phyloP scores from a whole-genome alignment of 1,139 yeast genomes.

The Saccharomyces hybrid region DNA sequence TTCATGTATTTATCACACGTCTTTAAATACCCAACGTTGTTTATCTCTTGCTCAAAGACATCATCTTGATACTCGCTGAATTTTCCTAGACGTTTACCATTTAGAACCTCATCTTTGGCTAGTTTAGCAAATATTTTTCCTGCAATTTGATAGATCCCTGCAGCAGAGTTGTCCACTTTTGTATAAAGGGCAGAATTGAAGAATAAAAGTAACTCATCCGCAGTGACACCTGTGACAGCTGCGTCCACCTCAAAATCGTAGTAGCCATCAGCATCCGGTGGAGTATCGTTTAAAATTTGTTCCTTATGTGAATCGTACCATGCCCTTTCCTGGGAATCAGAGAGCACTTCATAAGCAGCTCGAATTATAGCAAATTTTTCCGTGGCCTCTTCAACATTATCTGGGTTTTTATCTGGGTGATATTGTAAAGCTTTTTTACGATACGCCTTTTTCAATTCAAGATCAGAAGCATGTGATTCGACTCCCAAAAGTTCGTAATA shows the following conservation, averaged over 20 bases:
- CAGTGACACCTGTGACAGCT: conserved; percentile 53
- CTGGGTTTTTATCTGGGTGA: conserved; percentile 91
- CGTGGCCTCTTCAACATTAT: conserved; percentile 77
- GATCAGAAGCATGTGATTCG: conserved; percentile 51
- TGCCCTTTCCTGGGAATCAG: conserved; percentile 88
- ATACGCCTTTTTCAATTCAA: conserved; percentile 81
- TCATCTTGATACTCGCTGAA: conserved; percentile 50
- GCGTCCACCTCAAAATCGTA: conserved; percentile 38
- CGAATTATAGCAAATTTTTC: conserved; percentile 70
- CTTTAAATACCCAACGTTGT: conserved; percentile 26
- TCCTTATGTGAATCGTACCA: conserved; percentile 90
- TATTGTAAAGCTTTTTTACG: conserved; percentile 71
- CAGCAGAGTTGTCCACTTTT: conserved; percentile 51
- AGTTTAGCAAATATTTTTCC: conserved; percentile 61
- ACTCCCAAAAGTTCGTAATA: conserved; percentile 85
- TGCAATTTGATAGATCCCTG: conserved; percentile 63
- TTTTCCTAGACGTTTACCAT: conserved; percentile 58
- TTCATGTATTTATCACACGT: conserved; percentile 14
- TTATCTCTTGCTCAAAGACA: conserved; percentile 22
- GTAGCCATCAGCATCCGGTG: conserved; percentile 32
- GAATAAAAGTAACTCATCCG: conserved; percentile 64
- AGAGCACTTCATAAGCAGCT: conserved; percentile 87
- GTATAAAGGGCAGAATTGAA: conserved; percentile 65
- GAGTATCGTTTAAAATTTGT: conserved; percentile 58
- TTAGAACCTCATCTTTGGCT: conserved; percentile 73